Evolutionary conservation across 345 rosid genomes (phyloP).

Genomic region (Nephelium lappaceum): DNA sequence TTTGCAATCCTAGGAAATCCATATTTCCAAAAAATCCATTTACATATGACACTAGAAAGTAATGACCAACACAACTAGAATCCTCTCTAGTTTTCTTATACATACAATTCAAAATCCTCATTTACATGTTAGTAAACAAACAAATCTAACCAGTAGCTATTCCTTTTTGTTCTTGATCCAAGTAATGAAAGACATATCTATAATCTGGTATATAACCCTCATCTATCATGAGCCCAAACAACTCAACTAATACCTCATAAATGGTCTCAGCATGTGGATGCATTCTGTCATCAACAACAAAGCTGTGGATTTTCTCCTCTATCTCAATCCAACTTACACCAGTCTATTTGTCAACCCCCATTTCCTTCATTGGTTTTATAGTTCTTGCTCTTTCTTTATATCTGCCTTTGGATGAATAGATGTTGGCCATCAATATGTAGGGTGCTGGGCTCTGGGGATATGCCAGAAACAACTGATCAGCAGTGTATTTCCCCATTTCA

Average conservation of each 20-base stretch:
- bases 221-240: too few relatives aligned
- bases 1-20: too few relatives aligned
- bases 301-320: constrained; percentile 66
- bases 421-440: constrained; percentile 75
- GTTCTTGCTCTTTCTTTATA: constrained; percentile 80
- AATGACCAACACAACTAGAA: too few relatives aligned
- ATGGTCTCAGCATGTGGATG: constrained; percentile 75
- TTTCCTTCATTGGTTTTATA: constrained; percentile 76
- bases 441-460: constrained; percentile 63
- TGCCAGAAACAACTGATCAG: constrained; percentile 52
- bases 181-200: too few relatives aligned
- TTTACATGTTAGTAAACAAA: too few relatives aligned
- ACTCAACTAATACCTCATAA: constrained; percentile 44
- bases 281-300: constrained; percentile 73
- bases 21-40: too few relatives aligned
- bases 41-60: too few relatives aligned
- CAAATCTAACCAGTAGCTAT: too few relatives aligned
- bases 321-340: constrained; percentile 95
- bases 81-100: too few relatives aligned
- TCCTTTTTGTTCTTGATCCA: too few relatives aligned
- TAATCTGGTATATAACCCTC: too few relatives aligned
- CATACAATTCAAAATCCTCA: too few relatives aligned
- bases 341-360: constrained; percentile 68
- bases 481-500: constrained; percentile 66
- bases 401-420: constrained; percentile 65